These are phyloP conservation scores for Ganoderma sp. DNA, from an alignment of 1,284 basidiomycete species.

Conservation along the genomic window DNA sequence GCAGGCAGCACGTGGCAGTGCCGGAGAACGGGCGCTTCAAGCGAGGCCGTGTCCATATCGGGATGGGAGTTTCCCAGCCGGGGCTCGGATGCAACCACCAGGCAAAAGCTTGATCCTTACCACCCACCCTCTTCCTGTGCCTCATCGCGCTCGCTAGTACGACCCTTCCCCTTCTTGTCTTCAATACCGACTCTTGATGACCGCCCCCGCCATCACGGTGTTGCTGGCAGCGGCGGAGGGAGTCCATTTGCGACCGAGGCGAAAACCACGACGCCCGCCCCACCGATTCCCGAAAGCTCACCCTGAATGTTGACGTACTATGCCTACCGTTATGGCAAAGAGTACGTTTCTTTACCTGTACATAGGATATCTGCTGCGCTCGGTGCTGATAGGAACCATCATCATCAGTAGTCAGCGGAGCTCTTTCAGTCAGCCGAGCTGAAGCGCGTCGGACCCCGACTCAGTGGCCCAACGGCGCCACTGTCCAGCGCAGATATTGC, in stretches of 20 bases:
- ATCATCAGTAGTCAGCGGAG: background rate
- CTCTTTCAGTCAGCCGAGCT: background rate
- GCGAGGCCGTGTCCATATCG: too few relatives aligned
- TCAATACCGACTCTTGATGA: too few relatives aligned
- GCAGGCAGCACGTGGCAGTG: too few relatives aligned
- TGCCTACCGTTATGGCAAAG: background rate
- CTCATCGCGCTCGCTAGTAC: background rate
- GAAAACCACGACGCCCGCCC: too few relatives aligned
- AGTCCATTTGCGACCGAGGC: too few relatives aligned
- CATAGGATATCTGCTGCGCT: background rate
- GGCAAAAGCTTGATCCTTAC: background rate
- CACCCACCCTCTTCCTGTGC: background rate
- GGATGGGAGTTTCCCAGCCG: background rate
- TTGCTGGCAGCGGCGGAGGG: too few relatives aligned
- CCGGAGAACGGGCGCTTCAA: too few relatives aligned
- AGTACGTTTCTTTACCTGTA: background rate
- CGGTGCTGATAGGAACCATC: background rate
- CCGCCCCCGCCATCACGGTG: too few relatives aligned
- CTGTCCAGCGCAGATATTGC: slow-evolving; percentile 7
- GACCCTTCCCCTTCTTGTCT: too few relatives aligned
- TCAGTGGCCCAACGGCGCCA: background rate
- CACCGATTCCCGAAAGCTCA: background rate
- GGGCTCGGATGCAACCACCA: background rate
- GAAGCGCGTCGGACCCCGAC: background rate
- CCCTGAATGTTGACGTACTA: background rate